Percentiles rank a stretch among this genome's conserved stretches.
phyloP scores from a whole-genome alignment of 352 stramenopile species.

The Phytopythium oedochilum region DNA sequence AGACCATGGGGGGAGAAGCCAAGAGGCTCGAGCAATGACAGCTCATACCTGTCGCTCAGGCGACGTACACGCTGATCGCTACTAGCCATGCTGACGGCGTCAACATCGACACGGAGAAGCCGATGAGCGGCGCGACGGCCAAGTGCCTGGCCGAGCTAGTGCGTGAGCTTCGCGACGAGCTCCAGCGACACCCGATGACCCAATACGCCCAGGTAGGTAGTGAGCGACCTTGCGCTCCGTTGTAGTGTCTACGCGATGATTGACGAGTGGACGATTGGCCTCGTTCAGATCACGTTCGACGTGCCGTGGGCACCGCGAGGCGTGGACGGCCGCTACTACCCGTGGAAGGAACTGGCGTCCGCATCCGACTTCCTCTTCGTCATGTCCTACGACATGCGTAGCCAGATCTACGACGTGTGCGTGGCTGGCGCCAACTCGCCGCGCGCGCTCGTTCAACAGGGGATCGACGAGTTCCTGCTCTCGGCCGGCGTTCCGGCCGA shows the following conservation, averaged over 20 bases:
- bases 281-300: slow-evolving; percentile 73
- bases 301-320: slow-evolving; percentile 72
- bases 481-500: slow-evolving; percentile 42
- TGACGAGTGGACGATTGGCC: no score
- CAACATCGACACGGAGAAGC: slow-evolving; percentile 81
- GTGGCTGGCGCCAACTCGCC: slow-evolving; percentile 85
- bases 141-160: slow-evolving; percentile 54
- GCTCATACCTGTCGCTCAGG: no score
- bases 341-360: slow-evolving; percentile 63
- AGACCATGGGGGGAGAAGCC: no score
- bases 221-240: neutral
- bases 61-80: slow-evolving; percentile 55
- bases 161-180: slow-evolving; percentile 51
- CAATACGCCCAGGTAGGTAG: slow-evolving; percentile 48
- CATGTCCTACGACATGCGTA: slow-evolving; percentile 93
- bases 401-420: slow-evolving; percentile 89
- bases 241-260: slow-evolving; percentile 7
- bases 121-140: slow-evolving; percentile 37
- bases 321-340: slow-evolving; percentile 82
- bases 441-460: slow-evolving; percentile 57
- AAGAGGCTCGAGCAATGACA: no score
- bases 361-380: slow-evolving; percentile 86
- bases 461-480: slow-evolving; percentile 72
- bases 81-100: slow-evolving; percentile 72
- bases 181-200: slow-evolving; percentile 48